Conservation (phyloP, 805 yeast species). For the Lipomyces lipofer region DNA sequence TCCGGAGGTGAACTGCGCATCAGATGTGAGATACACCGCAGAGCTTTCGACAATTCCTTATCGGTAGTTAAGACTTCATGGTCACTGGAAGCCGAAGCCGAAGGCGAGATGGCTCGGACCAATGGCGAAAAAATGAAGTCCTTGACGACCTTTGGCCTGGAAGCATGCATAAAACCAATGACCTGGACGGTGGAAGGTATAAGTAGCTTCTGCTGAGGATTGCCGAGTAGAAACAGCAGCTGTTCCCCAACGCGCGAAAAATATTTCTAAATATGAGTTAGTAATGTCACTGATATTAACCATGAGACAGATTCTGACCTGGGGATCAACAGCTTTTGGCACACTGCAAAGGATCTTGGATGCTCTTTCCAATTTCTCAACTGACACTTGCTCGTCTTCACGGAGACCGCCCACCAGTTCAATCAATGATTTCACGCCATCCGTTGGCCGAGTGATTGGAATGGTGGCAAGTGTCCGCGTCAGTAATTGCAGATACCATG, state of each 20-base stretch:
- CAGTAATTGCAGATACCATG: slow-evolving; percentile 50
- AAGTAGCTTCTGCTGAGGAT: slow-evolving; percentile 57
- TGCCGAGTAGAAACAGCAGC: slow-evolving; percentile 51
- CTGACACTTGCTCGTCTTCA: slow-evolving; percentile 66
- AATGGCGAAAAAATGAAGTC: slow-evolving; percentile 57
- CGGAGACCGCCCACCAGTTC: slow-evolving; percentile 78
- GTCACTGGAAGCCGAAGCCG: neutral
- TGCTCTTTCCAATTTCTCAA: slow-evolving; percentile 66
- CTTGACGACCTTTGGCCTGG: slow-evolving; percentile 46
- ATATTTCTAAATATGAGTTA: no score
- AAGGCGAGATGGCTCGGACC: slow-evolving; percentile 5
- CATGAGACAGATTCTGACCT: no score
- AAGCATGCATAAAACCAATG: slow-evolving; percentile 46
- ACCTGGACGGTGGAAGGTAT: slow-evolving; percentile 51
- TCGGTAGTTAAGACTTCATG: slow-evolving; percentile 34
- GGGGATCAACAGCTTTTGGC: slow-evolving; percentile 53
- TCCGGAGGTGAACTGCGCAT: slow-evolving; percentile 19
- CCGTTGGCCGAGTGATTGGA: slow-evolving; percentile 54
- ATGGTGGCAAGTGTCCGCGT: slow-evolving; percentile 53
- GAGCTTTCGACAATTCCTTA: slow-evolving; percentile 44
- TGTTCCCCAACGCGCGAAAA: slow-evolving; percentile 63
- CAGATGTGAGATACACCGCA: slow-evolving; percentile 11
- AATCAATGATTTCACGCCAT: slow-evolving; percentile 72
- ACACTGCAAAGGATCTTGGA: slow-evolving; percentile 63
- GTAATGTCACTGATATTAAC: no score